These are phyloP conservation scores for Neofusicoccum laricinum DNA, from an alignment of 2,329 filamentous ascomycete species.

Conservation along the genomic window DNA sequence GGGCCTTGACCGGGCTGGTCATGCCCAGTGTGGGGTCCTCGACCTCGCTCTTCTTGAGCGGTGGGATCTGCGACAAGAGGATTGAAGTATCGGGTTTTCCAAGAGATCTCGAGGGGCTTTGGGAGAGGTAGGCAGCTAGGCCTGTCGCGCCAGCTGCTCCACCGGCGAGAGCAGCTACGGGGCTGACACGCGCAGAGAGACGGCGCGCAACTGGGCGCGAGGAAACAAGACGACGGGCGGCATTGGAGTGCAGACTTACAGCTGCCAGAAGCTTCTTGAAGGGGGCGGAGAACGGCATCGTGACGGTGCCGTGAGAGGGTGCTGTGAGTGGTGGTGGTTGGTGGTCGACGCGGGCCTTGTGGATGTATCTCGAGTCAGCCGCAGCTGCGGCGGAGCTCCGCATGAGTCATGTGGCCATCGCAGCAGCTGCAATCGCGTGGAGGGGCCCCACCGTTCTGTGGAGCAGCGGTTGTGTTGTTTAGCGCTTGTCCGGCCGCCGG, in stretches of 20 bases:
- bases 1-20: background rate
- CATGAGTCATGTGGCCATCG: too few species aligned
- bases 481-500: too few species aligned
- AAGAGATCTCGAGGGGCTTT: background rate
- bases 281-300: background rate
- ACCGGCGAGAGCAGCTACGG: background rate
- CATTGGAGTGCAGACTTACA: background rate
- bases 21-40: too few species aligned
- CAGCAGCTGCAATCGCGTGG: too few species aligned
- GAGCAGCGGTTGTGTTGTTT: too few species aligned
- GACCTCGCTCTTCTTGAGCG: background rate
- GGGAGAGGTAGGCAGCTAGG: background rate
- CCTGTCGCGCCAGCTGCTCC: background rate
- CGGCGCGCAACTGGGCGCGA: background rate
- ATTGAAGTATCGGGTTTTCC: background rate
- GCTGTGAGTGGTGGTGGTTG: background rate
- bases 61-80: background rate
- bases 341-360: background rate
- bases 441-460: too few species aligned
- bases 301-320: background rate
- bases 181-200: background rate
- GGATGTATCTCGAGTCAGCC: background rate
- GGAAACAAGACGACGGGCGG: background rate
- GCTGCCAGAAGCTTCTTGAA: background rate
- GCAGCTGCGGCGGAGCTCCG: too few species aligned